Evolutionary conservation across 768 basidiomycete genomes (phyloP).

Genomic region (Lentinula sp.): DNA sequence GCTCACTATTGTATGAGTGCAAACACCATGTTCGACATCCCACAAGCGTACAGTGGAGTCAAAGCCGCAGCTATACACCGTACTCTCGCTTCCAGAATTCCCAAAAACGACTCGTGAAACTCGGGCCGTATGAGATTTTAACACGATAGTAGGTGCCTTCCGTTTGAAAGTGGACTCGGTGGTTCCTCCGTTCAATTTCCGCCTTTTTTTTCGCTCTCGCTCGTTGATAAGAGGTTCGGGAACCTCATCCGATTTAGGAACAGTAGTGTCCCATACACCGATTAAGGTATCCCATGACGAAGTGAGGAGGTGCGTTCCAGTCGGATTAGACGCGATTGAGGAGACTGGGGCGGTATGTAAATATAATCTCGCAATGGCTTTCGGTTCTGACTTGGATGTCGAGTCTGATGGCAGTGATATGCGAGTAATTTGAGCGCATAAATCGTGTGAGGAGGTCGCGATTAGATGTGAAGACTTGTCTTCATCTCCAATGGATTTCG

Average conservation of each 20-base stretch:
- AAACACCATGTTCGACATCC: constrained; percentile 79
- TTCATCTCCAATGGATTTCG: constrained; percentile 14
- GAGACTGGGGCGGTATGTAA: constrained; percentile 82
- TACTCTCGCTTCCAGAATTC: constrained; percentile 15
- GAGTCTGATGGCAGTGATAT: constrained; percentile 21
- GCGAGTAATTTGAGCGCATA: constrained; percentile 56
- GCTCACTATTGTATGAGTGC: constrained; percentile 63
- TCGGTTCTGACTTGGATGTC: constrained; percentile 17
- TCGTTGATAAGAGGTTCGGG: constrained; percentile 28
- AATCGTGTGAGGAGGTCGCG: constrained; percentile 75
- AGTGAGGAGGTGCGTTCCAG: constrained; percentile 67
- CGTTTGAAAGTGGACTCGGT: constrained; percentile 36
- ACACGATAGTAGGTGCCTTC: constrained; percentile 65
- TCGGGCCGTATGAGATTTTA: constrained; percentile 80
- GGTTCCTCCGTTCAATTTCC: constrained; percentile 34
- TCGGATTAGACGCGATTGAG: constrained; percentile 49
- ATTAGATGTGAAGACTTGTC: constrained; percentile 31
- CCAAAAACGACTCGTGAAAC: constrained; percentile 72
- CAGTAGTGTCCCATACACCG: constrained; percentile 69
- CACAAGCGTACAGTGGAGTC: constrained; percentile 88
- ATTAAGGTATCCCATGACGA: constrained; percentile 85
- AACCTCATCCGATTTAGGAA: constrained; percentile 63
- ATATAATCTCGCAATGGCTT: constrained; percentile 64
- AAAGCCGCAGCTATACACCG: constrained; percentile 75
- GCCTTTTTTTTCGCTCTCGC: constrained; percentile 57